Percentiles rank a stretch among this genome's conserved stretches.
These are phyloP conservation scores for Withania somnifera DNA, from an alignment of 305 asterid genomes.

Conservation along the genomic window DNA sequence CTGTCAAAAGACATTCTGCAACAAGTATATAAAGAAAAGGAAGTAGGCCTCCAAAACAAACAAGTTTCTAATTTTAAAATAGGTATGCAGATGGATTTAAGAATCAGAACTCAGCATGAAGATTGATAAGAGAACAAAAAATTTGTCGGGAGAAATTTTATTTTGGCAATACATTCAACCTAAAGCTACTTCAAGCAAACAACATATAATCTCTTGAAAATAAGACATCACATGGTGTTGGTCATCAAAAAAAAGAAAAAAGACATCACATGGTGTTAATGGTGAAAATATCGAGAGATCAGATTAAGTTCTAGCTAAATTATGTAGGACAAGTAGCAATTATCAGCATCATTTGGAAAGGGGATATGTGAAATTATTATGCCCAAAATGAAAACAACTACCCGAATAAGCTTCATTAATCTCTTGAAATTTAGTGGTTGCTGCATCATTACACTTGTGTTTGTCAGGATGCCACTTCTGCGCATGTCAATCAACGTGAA, in stretches of 20 bases:
- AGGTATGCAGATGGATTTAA: neutral
- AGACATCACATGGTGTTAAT: neutral
- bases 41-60: neutral
- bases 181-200: neutral
- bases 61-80: neutral
- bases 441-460: slow-evolving; percentile 36
- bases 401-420: slow-evolving; percentile 57
- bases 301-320: slow-evolving; percentile 8
- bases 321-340: neutral
- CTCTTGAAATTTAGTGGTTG: slow-evolving; percentile 53
- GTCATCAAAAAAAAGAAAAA: too few relatives aligned
- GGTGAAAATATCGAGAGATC: neutral
- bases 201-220: neutral
- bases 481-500: slow-evolving; percentile 10
- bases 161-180: neutral
- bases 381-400: slow-evolving; percentile 10
- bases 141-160: neutral
- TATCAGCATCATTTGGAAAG: neutral
- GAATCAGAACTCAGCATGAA: neutral
- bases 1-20: neutral
- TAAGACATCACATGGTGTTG: neutral
- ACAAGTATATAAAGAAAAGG: neutral
- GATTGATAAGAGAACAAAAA: neutral
- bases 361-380: neutral
- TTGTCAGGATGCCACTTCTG: slow-evolving; percentile 82